Evolutionary conservation across 2,329 filamentous ascomycete species (phyloP), one percentile per base, ranked within the genome.

Genomic region (Fusarium poae): DNA sequence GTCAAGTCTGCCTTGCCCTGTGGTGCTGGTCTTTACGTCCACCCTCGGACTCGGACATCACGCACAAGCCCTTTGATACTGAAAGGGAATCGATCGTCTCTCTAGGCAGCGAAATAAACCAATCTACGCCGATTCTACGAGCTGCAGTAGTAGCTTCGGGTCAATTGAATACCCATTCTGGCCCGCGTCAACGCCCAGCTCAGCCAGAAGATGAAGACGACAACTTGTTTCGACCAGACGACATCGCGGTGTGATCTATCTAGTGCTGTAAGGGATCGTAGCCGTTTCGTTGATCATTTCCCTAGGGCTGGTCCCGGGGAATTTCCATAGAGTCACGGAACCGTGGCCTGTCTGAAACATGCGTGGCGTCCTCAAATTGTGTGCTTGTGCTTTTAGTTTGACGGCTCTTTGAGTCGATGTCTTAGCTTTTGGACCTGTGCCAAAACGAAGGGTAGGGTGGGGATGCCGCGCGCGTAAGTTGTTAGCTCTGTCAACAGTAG

Each of bases 381-480:
- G 51, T 21, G 50, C 60, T 46, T 34, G 44, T 53, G 52, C 34
- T 50, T 35, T 40, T 62, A 34, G 34, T 49, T 37, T 44, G 59
- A 58, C 49, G 44, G 56, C 52, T 56, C 46, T 27, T 37, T 42
- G 39, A 52, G 45, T 51, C 56, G 34, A 44, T 23, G 43, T 27
- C 30, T 46, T 60, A 54, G 62, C 45, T 39, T 27, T 27, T 50
- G 21, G 43, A 39, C 37, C 44, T 59, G 44, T 57, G 39, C 32
- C 57, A 40, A 44, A 29, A 45, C 43, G 27, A 27, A 27, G 45
- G 57, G 32, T 51, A 57, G 20, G 34, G 67, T 65, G 67, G 67
- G 30, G 67, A 63, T 70, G 37, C 67, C 67, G 67, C 62, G 67
- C 67, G 67, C 63, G 67, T 70, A 67, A 52, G 43, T 65, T 64